Base-by-base conservation (phyloP, 1,284 basidiomycete species). In the Cerioporus squamosus region DNA sequence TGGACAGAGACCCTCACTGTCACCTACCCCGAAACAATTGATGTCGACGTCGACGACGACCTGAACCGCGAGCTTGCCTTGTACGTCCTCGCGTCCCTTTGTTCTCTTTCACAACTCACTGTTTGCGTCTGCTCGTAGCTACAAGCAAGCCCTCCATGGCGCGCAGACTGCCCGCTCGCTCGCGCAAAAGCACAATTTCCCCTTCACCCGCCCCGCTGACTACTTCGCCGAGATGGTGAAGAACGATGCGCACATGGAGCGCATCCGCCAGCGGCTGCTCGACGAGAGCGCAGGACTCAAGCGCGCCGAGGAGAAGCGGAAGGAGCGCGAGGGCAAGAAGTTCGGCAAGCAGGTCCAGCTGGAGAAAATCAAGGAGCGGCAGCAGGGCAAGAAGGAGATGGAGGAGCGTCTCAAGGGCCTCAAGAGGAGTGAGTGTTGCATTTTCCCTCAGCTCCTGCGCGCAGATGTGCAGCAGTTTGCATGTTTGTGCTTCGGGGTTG, bases 191-290 rank as follows among this genome's bases (percentile, higher is more conserved):
- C 85, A 90, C 64, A 81, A 85, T 45, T 82, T 97, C 63, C 88
- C 94, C 1, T 99, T 98, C 77, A 90, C 91, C 10, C 90, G 97
- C n/a, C 97, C 97, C 0, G 68, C 84, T 0, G 97, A 99, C 77
- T 99, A 95, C 75, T 99, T 98, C 69, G 97, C 97, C 20, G 97
- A 99, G 78, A 99, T 99, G 97, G 91, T 98, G 69, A 99, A 99
- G 78, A 91, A 90, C 24, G 97, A 99, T 70, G 83, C 93, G 22
- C 97, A 99, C 77, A 99, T 99, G 97, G 95, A 98, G 74, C 87
- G 94, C 48, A 94, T 99, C 67, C 90, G 97, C 51, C 91, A 95
- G 68, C 87, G 91, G 33, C 78, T 98, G 33, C 83, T 99, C 24
- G 93, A 98, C 74, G 97, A 99, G 73, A 79, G 82, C 26, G 93